phyloP scores from a whole-genome alignment of 805 yeast species.

The Nakazawaea holstii region DNA sequence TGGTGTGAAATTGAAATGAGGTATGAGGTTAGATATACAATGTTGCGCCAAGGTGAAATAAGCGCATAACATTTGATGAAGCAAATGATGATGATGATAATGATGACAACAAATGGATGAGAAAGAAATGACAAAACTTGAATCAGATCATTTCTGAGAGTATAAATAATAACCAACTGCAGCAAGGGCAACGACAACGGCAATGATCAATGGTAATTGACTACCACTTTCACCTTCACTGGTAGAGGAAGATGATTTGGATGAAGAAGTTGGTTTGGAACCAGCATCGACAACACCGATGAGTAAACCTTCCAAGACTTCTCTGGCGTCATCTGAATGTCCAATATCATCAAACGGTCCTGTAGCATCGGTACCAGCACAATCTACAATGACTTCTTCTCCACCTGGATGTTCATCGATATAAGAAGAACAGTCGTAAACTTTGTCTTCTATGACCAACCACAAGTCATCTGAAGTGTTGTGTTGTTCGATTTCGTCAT shows the following conservation, averaged over 20 bases:
- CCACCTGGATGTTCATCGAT: conserved; percentile 74
- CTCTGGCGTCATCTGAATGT: conserved; percentile 94
- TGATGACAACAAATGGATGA: no score
- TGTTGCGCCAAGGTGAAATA: no score
- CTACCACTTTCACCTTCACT: conserved; percentile 17
- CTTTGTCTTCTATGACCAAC: conserved; percentile 79
- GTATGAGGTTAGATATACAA: no score
- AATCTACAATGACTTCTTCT: conserved; percentile 66
- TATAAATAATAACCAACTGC: conserved; percentile 35
- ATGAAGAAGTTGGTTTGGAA: conserved; percentile 25
- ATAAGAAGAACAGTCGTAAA: conserved; percentile 70
- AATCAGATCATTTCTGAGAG: background rate
- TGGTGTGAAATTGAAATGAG: no score
- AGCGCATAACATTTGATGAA: no score
- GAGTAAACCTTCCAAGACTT: conserved; percentile 57
- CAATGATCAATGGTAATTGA: conserved; percentile 27
- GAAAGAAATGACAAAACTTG: background rate
- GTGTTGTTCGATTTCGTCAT: conserved; percentile 69
- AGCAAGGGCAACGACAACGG: conserved; percentile 32
- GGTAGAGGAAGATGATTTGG: conserved; percentile 13
- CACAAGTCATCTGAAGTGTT: conserved; percentile 73
- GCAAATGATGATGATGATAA: no score
- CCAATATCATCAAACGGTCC: conserved; percentile 85
- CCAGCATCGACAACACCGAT: conserved; percentile 79
- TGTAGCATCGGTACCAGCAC: conserved; percentile 76